phyloP scores from a whole-genome alignment of 1,284 basidiomycete species.

The Boletus semigastroideus region DNA sequence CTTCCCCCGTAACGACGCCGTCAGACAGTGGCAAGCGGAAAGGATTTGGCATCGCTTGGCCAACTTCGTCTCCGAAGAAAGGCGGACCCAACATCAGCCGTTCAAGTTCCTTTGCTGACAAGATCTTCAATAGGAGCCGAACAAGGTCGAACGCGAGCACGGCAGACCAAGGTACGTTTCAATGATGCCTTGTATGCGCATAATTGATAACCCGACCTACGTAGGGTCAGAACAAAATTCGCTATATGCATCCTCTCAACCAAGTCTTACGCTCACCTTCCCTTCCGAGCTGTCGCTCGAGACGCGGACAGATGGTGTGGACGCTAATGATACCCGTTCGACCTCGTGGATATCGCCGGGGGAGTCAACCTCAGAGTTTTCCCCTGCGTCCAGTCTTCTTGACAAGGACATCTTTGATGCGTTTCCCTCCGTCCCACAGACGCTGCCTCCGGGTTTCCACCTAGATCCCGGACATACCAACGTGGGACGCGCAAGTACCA shows the following conservation, averaged over 20 bases:
- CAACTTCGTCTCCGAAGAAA: conserved; percentile 49
- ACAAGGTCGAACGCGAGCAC: conserved; percentile 45
- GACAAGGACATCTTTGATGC: conserved; percentile 54
- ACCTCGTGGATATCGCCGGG: conserved; percentile 43
- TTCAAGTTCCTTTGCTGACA: conserved; percentile 55
- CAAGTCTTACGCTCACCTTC: conserved; percentile 21
- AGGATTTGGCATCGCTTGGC: conserved; percentile 42
- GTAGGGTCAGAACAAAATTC: conserved; percentile 26
- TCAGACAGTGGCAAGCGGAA: conserved; percentile 38
- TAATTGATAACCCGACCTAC: neutral
- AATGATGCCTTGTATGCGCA: neutral
- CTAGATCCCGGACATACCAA: conserved; percentile 12
- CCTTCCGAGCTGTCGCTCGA: conserved; percentile 19
- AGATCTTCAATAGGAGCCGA: conserved; percentile 49
- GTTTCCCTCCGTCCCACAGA: conserved; percentile 54
- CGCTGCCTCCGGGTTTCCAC: conserved; percentile 33
- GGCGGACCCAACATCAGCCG: conserved; percentile 37
- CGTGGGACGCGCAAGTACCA: conserved; percentile 24
- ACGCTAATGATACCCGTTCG: conserved; percentile 28
- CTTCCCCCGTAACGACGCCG: conserved; percentile 46
- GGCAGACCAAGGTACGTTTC: conserved; percentile 28
- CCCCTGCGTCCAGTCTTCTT: conserved; percentile 39
- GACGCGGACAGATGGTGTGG: conserved; percentile 11
- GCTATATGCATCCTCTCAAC: conserved; percentile 27
- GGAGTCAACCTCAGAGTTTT: conserved; percentile 38